These are phyloP conservation scores for Aspergillus nidulans DNA, from an alignment of 495 filamentous ascomycete genomes.

Conservation along the genomic window DNA sequence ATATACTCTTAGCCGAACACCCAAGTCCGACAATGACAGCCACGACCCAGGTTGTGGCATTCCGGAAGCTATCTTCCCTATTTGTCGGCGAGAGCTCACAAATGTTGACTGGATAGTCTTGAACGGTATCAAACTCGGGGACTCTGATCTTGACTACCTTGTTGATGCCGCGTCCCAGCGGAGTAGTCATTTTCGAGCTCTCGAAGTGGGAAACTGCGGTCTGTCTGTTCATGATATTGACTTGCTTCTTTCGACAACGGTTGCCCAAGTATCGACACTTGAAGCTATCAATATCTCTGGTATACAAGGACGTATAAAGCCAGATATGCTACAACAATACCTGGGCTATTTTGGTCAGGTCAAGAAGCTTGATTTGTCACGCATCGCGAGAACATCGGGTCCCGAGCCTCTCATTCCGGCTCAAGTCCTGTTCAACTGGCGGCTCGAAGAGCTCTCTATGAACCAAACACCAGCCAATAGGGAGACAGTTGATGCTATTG, in stretches of 20 bases:
- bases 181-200: constrained; percentile 64
- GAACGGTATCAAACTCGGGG: constrained; percentile 77
- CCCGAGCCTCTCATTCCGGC: constrained; percentile 60
- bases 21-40: constrained; percentile 46
- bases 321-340: constrained; percentile 56
- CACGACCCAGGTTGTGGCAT: constrained; percentile 72
- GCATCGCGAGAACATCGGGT: constrained; percentile 58
- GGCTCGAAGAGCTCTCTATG: constrained; percentile 67
- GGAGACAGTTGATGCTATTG: constrained; percentile 53
- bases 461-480: constrained; percentile 60
- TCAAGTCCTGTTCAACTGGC: constrained; percentile 67
- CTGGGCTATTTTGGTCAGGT: constrained; percentile 65
- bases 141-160: constrained; percentile 70
- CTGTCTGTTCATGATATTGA: constrained; percentile 53
- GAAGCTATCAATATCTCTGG: constrained; percentile 75
- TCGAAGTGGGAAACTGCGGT: constrained; percentile 77
- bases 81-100: constrained; percentile 67
- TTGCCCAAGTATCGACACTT: constrained; percentile 63
- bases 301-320: constrained; percentile 68
- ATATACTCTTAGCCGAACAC: constrained; percentile 48
- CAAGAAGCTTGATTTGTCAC: constrained; percentile 66
- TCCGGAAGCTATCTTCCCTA: constrained; percentile 71
- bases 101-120: constrained; percentile 78
- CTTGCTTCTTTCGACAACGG: constrained; percentile 39
- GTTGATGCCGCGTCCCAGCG: constrained; percentile 63